phyloP scores from a whole-genome alignment of 345 rosid species.

The Rhodomyrtus tomentosa region DNA sequence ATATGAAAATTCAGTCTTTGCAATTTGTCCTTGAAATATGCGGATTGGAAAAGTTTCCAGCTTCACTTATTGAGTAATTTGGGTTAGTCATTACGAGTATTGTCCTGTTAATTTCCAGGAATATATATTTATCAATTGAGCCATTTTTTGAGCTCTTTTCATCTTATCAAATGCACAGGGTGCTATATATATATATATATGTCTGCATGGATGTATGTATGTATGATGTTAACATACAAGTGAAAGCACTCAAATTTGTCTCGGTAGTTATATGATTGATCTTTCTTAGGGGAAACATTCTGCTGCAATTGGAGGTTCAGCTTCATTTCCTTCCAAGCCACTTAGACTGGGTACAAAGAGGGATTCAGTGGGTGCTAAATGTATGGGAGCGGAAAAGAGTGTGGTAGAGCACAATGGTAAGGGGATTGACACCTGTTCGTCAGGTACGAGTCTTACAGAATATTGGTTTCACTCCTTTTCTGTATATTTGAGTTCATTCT shows the following conservation, averaged over 20 bases:
- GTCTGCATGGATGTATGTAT: neutral
- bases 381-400: slow-evolving; percentile 40
- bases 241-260: neutral
- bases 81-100: neutral
- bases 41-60: neutral
- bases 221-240: neutral
- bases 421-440: neutral
- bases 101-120: neutral
- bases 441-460: neutral
- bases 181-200: neutral
- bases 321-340: slow-evolving; percentile 37
- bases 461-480: slow-evolving; percentile 1
- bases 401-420: slow-evolving; percentile 25
- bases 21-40: neutral
- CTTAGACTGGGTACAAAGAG: slow-evolving; percentile 35
- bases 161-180: neutral
- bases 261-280: neutral
- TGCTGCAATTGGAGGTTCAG: slow-evolving; percentile 19
- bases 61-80: neutral
- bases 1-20: neutral
- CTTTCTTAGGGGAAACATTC: slow-evolving; percentile 18
- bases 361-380: slow-evolving; percentile 39
- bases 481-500: neutral
- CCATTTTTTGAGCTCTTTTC: neutral
- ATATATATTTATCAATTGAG: neutral